phyloP scores from a whole-genome alignment of 139 green algal species.

The Chlorella sp. region DNA sequence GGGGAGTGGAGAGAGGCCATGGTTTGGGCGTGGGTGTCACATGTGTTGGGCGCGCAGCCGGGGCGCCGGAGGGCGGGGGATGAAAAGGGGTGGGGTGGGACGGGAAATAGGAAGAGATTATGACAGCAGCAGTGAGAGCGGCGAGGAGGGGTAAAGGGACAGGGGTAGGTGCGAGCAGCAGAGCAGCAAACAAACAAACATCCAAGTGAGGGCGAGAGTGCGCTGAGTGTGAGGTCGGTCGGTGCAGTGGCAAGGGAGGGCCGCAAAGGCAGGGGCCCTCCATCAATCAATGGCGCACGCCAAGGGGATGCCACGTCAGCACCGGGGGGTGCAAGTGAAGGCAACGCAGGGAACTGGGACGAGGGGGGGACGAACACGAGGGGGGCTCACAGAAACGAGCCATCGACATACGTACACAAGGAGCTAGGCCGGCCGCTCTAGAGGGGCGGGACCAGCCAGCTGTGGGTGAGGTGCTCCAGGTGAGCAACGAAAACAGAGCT shows the following conservation, averaged over 20 bases:
- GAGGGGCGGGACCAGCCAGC: too few relatives aligned
- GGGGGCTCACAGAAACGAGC: background rate
- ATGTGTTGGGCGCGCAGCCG: too few relatives aligned
- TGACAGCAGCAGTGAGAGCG: background rate
- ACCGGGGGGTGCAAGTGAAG: background rate
- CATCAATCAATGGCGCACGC: background rate
- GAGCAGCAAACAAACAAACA: background rate
- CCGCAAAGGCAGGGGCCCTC: background rate
- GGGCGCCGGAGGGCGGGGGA: too few relatives aligned
- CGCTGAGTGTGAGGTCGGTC: background rate
- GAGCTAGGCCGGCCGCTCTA: background rate
- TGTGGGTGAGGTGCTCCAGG: background rate
- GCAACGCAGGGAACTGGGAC: background rate
- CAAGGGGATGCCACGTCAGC: background rate
- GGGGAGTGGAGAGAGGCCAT: too few relatives aligned
- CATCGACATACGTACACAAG: background rate
- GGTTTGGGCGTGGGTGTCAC: too few relatives aligned
- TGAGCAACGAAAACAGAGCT: background rate
- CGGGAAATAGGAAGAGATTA: background rate
- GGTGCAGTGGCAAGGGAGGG: background rate
- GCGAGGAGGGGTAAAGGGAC: background rate
- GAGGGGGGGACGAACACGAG: background rate
- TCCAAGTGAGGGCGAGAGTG: background rate
- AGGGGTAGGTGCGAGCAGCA: background rate
- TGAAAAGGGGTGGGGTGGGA: too few relatives aligned